Conservation (phyloP, 1,139 yeast species). For the Suhomyces guaymorum region DNA sequence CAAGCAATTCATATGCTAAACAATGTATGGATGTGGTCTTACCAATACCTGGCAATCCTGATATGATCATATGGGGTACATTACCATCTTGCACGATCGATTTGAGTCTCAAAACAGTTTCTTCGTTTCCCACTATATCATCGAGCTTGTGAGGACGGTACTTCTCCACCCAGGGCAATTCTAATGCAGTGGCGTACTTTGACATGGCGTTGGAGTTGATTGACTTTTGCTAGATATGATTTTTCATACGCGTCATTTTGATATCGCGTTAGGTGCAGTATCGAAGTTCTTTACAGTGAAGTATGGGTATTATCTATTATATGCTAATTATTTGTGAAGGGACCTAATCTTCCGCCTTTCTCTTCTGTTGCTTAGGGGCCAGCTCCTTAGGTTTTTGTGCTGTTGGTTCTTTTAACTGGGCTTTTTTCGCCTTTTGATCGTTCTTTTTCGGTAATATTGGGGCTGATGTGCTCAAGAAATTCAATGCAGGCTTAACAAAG, state of each 20-base stretch:
- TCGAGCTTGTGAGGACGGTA: slow-evolving; percentile 78
- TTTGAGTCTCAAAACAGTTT: slow-evolving; percentile 80
- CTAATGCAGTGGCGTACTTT: slow-evolving; percentile 31
- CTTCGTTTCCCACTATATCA: slow-evolving; percentile 92
- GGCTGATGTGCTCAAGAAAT: slow-evolving; percentile 42
- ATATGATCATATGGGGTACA: slow-evolving; percentile 93
- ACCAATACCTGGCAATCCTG: slow-evolving; percentile 96
- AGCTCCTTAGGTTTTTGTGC: background rate
- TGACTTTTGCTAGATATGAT: too few relatives aligned
- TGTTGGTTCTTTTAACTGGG: slow-evolving; percentile 3
- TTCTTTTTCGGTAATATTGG: slow-evolving; percentile 34
- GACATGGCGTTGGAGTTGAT: slow-evolving; percentile 16
- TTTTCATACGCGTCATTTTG: slow-evolving; percentile 7
- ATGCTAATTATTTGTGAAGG: too few relatives aligned
- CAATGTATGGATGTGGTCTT: slow-evolving; percentile 94
- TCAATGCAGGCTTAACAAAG: slow-evolving; percentile 37
- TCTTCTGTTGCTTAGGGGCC: background rate
- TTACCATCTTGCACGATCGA: slow-evolving; percentile 90
- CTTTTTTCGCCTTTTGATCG: slow-evolving; percentile 23
- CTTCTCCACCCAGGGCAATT: slow-evolving; percentile 83
- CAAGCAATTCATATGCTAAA: slow-evolving; percentile 80
- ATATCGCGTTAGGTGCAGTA: slow-evolving; percentile 3
- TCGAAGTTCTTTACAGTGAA: too few relatives aligned
- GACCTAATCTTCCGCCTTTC: background rate
- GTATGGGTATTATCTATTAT: too few relatives aligned